These are phyloP conservation scores for Aspergillus pseudonomiae DNA, from an alignment of 2,329 filamentous ascomycete genomes.

Conservation along the genomic window DNA sequence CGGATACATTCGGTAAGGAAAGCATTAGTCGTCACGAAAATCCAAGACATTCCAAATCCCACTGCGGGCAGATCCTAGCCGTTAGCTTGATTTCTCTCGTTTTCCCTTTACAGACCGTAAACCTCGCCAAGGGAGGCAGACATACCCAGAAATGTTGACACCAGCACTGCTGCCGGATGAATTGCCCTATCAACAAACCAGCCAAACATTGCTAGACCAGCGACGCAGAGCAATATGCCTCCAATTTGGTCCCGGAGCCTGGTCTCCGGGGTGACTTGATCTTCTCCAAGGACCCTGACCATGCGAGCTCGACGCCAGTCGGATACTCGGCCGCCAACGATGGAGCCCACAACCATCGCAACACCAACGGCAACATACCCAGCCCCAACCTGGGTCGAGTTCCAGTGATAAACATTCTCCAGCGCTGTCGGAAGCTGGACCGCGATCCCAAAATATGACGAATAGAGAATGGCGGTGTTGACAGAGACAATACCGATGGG, in stretches of 20 bases:
- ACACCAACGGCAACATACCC: not conserved
- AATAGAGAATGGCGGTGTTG: constrained; percentile 36
- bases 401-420: constrained; percentile 14
- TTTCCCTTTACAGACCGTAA: too few relatives aligned
- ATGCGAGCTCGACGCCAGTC: not conserved
- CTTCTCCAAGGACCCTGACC: not conserved
- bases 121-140: not conserved
- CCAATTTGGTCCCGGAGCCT: not conserved
- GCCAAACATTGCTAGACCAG: not conserved
- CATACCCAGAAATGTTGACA: not conserved
- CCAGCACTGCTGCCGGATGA: not conserved
- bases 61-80: constrained; percentile 37
- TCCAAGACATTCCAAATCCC: constrained; percentile 45
- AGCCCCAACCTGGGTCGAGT: not conserved
- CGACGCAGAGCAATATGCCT: not conserved
- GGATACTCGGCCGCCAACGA: not conserved
- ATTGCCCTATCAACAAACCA: not conserved
- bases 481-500: constrained; percentile 38
- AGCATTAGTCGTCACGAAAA: constrained; percentile 47
- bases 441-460: constrained; percentile 22
- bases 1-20: constrained; percentile 48
- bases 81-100: not conserved
- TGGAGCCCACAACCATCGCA: not conserved
- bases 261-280: not conserved
- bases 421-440: constrained; percentile 35